Base-by-base conservation (phyloP, 768 basidiomycete species). In the Xerocomus potaroensis region DNA sequence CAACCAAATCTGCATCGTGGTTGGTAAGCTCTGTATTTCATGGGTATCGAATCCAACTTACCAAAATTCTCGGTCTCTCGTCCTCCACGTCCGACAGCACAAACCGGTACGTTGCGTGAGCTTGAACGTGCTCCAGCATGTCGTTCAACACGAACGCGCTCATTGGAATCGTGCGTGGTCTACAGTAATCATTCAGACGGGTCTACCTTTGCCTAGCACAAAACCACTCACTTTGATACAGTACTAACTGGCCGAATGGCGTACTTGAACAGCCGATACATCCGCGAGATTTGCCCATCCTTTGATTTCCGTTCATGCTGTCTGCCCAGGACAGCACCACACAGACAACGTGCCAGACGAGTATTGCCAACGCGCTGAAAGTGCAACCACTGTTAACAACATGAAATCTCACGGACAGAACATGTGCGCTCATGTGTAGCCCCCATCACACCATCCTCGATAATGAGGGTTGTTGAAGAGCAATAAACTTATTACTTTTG, bases 31-130 rank as follows among this genome's bases (percentile, higher is more conserved):
- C 6, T 22, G 11, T 16, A 9, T 6, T 5, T 37, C 32, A 0
- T 24, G 29, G 4, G 2, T 10, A 29, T 9, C 7, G 15, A 22
- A 26, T 11, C 21, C 1, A 2, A 48, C 87, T 48, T 44, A 96
- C 92, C 51, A 96, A 70, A 12, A 97, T 75, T 43, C 85, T 74
- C 4, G 87, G 81, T 22, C 74, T 77, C 50, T 91, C 89, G 23
- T 85, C 80, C 58, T 95, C 91, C 54, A 94, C 92, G 49, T 96
- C 94, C 14, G 80, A 72, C 26, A 98, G 68, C 27, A 93, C 76
- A 59, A 98, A 97, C 9, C 93, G 87, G 67, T 97, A 92, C 0
- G 87, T 86, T 1, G 93, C 92, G 61, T 97, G 94, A 2, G 94
- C 91, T 44, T 87, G 84, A 5, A 91, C 86, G 43, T 88, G 84